Conservation (phyloP, 2,329 filamentous ascomycete genomes). For the Neodidymelliopsis sp. region DNA sequence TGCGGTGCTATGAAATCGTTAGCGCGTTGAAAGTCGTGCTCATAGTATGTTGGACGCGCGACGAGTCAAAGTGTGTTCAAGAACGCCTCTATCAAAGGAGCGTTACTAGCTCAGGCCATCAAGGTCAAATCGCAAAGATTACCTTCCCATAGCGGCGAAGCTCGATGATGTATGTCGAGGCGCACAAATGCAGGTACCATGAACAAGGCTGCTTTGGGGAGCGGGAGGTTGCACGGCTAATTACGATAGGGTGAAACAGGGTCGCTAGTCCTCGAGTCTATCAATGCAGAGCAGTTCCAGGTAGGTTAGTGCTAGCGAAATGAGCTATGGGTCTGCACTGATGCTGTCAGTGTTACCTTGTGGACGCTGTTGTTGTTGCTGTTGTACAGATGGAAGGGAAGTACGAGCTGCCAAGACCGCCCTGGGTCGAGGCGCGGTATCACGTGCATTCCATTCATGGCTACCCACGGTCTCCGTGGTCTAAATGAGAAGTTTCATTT, state of each 20-base stretch:
- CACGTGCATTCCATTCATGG: not conserved
- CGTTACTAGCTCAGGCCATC: not conserved
- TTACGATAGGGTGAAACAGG: conserved; percentile 13
- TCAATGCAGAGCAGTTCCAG: conserved; percentile 1
- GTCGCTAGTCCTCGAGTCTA: conserved; percentile 1
- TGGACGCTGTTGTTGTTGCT: not conserved
- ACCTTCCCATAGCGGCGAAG: not conserved
- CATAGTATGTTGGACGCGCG: not conserved
- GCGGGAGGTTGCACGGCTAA: conserved; percentile 1
- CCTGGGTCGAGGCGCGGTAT: not conserved
- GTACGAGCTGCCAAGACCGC: not conserved
- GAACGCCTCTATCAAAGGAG: not conserved
- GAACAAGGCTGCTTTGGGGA: not conserved
- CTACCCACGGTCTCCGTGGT: not conserved
- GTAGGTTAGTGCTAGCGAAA: not conserved
- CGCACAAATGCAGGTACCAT: conserved; percentile 25
- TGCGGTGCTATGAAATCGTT: not conserved
- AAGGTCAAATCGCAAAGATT: not conserved
- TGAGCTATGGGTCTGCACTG: not conserved
- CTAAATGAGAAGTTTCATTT: not conserved
- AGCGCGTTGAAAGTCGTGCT: not conserved
- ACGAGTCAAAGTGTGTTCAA: not conserved
- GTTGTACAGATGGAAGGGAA: not conserved
- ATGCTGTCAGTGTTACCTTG: not conserved
- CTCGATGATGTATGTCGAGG: not conserved